Base-by-base conservation (phyloP, 768 basidiomycete genomes). In the Leccinum olivaceopallidum region DNA sequence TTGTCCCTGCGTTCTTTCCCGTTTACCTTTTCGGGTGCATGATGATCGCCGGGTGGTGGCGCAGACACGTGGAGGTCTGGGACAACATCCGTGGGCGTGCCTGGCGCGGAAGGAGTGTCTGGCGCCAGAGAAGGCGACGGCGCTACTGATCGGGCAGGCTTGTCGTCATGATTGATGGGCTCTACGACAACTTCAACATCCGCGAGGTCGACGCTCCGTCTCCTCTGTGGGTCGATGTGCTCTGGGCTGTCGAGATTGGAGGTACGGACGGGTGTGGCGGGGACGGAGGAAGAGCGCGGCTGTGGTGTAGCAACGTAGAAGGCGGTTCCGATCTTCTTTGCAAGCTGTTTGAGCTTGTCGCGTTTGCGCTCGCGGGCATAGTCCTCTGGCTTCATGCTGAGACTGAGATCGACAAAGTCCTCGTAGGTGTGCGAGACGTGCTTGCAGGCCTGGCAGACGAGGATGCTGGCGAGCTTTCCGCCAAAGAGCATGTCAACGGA, bases 401-500 rank as follows among this genome's bases (percentile, higher is more conserved):
- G 78, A 55, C 92, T 94, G 66, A 98, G 88, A 73, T 97, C 95
- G 72, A 90, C 89, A 73, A 97, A 98, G 69, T 94, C 93, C 73
- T 98, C 95, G 70, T 91, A 65, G 22, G 69, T 73, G 65, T 94
- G 87, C 3, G 94, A 96, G 54, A 97, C 85, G 67, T 92, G 86
- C 73, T 96, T 95, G 84, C 95, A 98, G 60, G 85, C 85, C 66
- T 95, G 93, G 73, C 95, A 98, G 3, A 98, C 90, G 53, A 98
- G 88, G 70, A 97, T 88, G 76, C 90, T 92, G 6, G 93, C 88
- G 53, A 98, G 81, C 67, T 86, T 84, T 6, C 95, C 95, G 34
- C 92, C 91, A 67, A 97, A 98, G 58, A 97, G 80, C 79, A 92
- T 90, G 74, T 97, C 95, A 5, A 90, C 84, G 63, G 96, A 89